Base-by-base conservation (phyloP, 2,329 filamentous ascomycete genomes). In the Trichophyton simii region DNA sequence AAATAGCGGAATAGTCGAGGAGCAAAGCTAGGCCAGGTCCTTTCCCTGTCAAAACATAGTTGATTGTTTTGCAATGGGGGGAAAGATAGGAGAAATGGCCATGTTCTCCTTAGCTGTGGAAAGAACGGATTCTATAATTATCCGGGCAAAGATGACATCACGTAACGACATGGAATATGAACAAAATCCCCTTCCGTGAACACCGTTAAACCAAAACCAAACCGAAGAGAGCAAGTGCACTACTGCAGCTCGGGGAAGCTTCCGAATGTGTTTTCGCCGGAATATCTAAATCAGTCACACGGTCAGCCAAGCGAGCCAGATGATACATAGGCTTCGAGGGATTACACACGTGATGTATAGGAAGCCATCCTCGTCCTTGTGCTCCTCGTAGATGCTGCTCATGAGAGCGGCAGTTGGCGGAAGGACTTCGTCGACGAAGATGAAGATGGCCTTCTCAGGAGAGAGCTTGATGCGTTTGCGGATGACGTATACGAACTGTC, bases 401-500 rank as follows among this genome's bases (percentile, higher is more conserved):
- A 99, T 99, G 60, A 99, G 85, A 63, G 94, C 94, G 63, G 94
- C 94, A 7, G 94, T 97, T 2, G 94, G 94, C 59, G 94, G 94
- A 61, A 99, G 83, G 59, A 96, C 92, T 79, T 97, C 94, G 75
- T 97, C 92, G 72, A 99, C 94, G 79, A 97, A 99, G 83, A 99
- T 97, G 83, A 99, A 99, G 80, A 99, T 99, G 75, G 94, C 94
- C 84, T 99, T 99, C 82, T 99, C 94, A 36, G 94, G 94, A 61
- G 91, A 96, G 68, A 99, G 84, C 89, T 99, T 99, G 81, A 99
- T 99, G 73, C 94, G 88, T 85, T 99, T 99, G 76, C 94, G 91
- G 79, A 99, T 99, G 67, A 99, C 94, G 78, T 99, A 99, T 80
- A 99, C 94, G 75, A 99, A 96, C 86, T 99, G 94, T 71, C 94